These are phyloP conservation scores for Pelargonium exstipulatum DNA, from an alignment of 441 rosid genomes.

Conservation along the genomic window DNA sequence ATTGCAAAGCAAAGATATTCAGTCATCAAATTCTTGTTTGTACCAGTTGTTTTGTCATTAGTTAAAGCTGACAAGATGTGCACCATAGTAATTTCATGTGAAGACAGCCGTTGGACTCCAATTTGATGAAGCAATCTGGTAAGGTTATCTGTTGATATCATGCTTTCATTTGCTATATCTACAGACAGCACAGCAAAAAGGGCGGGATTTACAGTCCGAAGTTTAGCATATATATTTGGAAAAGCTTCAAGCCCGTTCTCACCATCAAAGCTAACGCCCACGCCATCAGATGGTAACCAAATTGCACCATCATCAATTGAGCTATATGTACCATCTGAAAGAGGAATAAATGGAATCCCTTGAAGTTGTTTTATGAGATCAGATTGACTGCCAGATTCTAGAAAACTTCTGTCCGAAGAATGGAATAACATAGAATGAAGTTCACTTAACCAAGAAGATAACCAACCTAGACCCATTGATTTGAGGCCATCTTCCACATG, in stretches of 20 bases:
- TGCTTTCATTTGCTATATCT: constrained; percentile 31
- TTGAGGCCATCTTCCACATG: constrained; percentile 45
- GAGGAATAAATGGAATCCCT: constrained; percentile 69
- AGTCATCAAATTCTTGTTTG: constrained; percentile 42
- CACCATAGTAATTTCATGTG: constrained; percentile 76
- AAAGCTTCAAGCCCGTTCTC: constrained; percentile 54
- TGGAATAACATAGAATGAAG: constrained; percentile 44
- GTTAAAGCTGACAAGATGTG: constrained; percentile 72
- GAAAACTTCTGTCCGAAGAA: constrained; percentile 39
- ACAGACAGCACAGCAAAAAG: constrained; percentile 49
- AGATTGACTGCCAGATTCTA: constrained; percentile 32
- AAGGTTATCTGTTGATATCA: constrained; percentile 36
- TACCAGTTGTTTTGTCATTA: constrained; percentile 26
- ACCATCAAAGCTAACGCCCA: constrained; percentile 37
- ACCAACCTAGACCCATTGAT: constrained; percentile 68
- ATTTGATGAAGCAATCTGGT: constrained; percentile 59
- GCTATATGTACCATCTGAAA: constrained; percentile 76
- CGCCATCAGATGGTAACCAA: constrained; percentile 68
- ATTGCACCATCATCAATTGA: constrained; percentile 63
- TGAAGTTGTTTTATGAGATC: constrained; percentile 46
- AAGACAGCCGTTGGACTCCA: constrained; percentile 80
- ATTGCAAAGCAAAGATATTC: constrained; percentile 88
- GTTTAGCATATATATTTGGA: constrained; percentile 64
- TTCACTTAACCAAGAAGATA: constrained; percentile 59
- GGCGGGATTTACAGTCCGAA: constrained; percentile 59